Conservation (phyloP, 805 yeast genomes). For the Suhomyces canberraensis region DNA sequence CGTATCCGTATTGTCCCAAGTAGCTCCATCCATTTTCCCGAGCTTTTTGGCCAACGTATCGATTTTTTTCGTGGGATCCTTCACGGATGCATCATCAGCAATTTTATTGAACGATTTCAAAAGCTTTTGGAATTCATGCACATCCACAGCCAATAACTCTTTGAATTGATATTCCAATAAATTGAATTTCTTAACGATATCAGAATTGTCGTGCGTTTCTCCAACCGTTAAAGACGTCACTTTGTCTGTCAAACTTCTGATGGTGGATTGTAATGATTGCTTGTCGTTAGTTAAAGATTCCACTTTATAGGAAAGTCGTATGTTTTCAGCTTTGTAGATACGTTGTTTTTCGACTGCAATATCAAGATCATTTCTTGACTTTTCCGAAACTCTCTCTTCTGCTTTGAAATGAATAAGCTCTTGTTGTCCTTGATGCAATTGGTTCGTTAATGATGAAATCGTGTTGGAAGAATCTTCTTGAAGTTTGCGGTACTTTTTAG, state of each 20-base stretch:
- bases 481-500: slow-evolving; percentile 15
- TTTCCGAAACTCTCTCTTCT: slow-evolving; percentile 20
- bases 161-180: slow-evolving; percentile 42
- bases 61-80: slow-evolving; percentile 55
- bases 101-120: slow-evolving; percentile 50
- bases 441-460: slow-evolving; percentile 20
- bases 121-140: slow-evolving; percentile 48
- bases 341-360: slow-evolving; percentile 44
- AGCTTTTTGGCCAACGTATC: slow-evolving; percentile 33
- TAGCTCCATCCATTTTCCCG: slow-evolving; percentile 11
- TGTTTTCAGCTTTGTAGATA: slow-evolving; percentile 42
- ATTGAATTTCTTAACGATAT: slow-evolving; percentile 13
- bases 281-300: slow-evolving; percentile 41
- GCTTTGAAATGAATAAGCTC: slow-evolving; percentile 14
- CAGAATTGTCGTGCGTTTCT: slow-evolving; percentile 4
- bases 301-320: slow-evolving; percentile 37
- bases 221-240: slow-evolving; percentile 23
- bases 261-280: slow-evolving; percentile 29
- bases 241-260: slow-evolving; percentile 39
- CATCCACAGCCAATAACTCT: slow-evolving; percentile 39
- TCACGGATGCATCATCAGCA: slow-evolving; percentile 55
- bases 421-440: slow-evolving; percentile 16
- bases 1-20: slow-evolving; percentile 18
- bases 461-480: slow-evolving; percentile 21
- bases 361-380: slow-evolving; percentile 36